A percentile compares a stretch with the other conserved stretches of the same genome.
phyloP scores from a whole-genome alignment of 768 basidiomycete genomes.

The Leccinum uliginosum region DNA sequence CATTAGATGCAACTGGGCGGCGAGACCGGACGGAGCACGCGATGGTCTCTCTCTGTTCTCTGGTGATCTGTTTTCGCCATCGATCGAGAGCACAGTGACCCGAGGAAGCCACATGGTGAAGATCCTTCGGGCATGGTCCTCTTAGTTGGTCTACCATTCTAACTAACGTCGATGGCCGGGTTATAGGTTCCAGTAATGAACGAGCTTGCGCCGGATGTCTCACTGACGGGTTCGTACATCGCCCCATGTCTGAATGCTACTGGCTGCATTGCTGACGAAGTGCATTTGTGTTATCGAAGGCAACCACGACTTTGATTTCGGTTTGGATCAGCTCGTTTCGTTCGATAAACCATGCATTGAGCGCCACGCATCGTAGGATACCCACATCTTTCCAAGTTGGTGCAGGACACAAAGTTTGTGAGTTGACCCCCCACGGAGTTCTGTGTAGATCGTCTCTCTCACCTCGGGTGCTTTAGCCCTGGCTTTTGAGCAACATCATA shows the following conservation, averaged over 20 bases:
- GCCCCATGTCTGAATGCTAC: neutral
- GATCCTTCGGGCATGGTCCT: neutral
- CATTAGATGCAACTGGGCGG: constrained; percentile 55
- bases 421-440: constrained; percentile 21
- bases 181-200: constrained; percentile 84
- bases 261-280: constrained; percentile 3
- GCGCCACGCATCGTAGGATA: constrained; percentile 41
- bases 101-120: constrained; percentile 86
- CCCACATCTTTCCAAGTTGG: constrained; percentile 61
- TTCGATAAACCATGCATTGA: neutral
- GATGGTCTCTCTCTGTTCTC: constrained; percentile 85
- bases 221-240: constrained; percentile 62
- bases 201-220: constrained; percentile 69
- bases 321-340: constrained; percentile 33
- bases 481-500: constrained; percentile 86
- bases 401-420: constrained; percentile 75
- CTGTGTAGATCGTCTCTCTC: neutral
- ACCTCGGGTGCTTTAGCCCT: constrained; percentile 50
- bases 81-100: constrained; percentile 82
- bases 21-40: constrained; percentile 42
- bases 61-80: constrained; percentile 86
- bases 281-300: constrained; percentile 38
- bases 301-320: constrained; percentile 93
- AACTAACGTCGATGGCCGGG: neutral
- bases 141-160: neutral